Evolutionary conservation across 2,329 filamentous ascomycete genomes (phyloP).

Genomic region (Scedosporium aurantiacum): DNA sequence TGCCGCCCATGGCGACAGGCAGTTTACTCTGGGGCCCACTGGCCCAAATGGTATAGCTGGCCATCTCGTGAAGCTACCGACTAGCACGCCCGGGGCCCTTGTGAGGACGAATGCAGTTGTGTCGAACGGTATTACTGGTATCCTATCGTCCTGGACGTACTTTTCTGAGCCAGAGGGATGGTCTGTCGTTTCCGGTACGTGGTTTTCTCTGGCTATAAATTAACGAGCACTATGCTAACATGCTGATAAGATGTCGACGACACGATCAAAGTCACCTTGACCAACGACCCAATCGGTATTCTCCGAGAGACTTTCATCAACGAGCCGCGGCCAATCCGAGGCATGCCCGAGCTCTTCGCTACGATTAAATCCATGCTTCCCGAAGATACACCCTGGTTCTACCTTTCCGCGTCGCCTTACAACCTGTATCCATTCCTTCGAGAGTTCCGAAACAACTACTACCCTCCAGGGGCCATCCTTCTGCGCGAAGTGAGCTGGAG

Average conservation of each 20-base stretch:
- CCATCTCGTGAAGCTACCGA: constrained; percentile 45
- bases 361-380: constrained; percentile 45
- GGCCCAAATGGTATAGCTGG: constrained; percentile 61
- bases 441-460: constrained; percentile 59
- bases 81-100: constrained; percentile 30
- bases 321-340: constrained; percentile 55
- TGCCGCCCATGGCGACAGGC: constrained; percentile 42
- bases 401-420: constrained; percentile 87
- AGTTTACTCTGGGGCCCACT: constrained; percentile 55
- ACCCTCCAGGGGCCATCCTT: constrained; percentile 68
- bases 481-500: constrained; percentile 80
- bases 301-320: constrained; percentile 76
- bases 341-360: constrained; percentile 78
- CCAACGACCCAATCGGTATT: constrained; percentile 68
- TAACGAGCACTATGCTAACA: constrained; percentile 10
- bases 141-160: constrained; percentile 55
- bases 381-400: constrained; percentile 69
- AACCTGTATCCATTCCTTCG: constrained; percentile 84
- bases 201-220: background rate
- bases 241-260: constrained; percentile 66
- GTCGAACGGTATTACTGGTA: constrained; percentile 39
- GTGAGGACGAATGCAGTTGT: constrained; percentile 39
- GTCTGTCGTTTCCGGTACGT: constrained; percentile 63
- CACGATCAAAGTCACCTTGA: constrained; percentile 86
- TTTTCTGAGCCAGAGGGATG: constrained; percentile 71